Percentiles rank a stretch among this genome's conserved stretches.
Conservation (phyloP, 352 stramenopile species). For the Globisporangium mamillatum region DNA sequence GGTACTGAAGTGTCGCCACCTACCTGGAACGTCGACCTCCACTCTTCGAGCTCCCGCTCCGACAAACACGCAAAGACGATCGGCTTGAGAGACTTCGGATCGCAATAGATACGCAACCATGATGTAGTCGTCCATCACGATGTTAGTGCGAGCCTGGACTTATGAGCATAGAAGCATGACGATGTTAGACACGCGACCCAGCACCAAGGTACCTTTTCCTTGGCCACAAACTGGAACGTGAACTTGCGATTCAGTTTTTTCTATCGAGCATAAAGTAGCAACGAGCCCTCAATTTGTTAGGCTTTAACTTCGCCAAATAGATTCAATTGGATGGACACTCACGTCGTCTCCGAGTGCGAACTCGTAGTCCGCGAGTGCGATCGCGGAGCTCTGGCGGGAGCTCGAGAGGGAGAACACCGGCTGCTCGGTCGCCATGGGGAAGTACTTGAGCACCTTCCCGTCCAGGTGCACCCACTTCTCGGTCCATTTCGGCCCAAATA, state of each 20-base stretch:
- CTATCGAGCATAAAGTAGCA: conserved; percentile 19
- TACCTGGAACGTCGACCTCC: conserved; percentile 52
- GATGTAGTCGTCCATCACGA: background rate
- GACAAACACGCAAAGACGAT: conserved; percentile 61
- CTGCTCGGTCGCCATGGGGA: conserved; percentile 62
- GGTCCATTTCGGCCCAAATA: conserved; percentile 75
- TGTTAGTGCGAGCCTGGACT: background rate
- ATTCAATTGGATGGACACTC: background rate
- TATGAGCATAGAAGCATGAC: background rate
- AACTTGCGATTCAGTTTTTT: conserved; percentile 63
- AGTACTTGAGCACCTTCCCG: conserved; percentile 67
- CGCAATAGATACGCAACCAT: background rate
- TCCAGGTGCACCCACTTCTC: conserved; percentile 83
- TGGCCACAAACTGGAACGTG: conserved; percentile 54
- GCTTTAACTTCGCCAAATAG: background rate
- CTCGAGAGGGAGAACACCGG: conserved; percentile 56
- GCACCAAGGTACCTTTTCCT: conserved; percentile 36
- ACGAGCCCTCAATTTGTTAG: background rate
- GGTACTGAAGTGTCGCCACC: background rate
- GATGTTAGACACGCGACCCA: background rate
- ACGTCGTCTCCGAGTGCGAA: conserved; percentile 50
- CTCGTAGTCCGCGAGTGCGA: conserved; percentile 47
- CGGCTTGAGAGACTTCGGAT: conserved; percentile 36
- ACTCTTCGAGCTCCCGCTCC: conserved; percentile 57
- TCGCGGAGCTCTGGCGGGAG: conserved; percentile 39